phyloP scores from a whole-genome alignment of 192 early-diverging fungal species.

The Gryganskiella cystojenkinii region DNA sequence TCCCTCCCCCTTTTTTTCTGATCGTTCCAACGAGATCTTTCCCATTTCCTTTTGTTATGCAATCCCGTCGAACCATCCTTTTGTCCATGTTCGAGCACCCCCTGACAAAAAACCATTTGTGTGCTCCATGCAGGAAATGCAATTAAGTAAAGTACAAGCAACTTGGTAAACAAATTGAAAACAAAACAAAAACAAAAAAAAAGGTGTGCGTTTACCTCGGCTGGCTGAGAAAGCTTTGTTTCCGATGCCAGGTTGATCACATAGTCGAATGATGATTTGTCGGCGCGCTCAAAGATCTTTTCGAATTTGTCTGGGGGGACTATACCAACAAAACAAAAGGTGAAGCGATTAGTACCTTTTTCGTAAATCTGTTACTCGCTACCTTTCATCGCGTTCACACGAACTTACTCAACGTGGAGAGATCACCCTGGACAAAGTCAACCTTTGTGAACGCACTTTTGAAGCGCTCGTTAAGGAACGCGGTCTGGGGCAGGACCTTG shows the following conservation, averaged over 20 bases:
- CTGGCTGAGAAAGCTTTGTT: slow-evolving; percentile 87
- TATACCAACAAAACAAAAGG: background rate
- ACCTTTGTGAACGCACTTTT: slow-evolving; percentile 78
- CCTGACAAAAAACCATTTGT: background rate
- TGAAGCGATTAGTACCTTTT: background rate
- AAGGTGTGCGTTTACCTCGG: slow-evolving; percentile 77
- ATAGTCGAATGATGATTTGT: slow-evolving; percentile 82
- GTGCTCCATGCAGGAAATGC: background rate
- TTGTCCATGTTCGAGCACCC: background rate
- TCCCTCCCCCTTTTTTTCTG: background rate
- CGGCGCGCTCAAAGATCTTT: slow-evolving; percentile 74
- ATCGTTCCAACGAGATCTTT: background rate
- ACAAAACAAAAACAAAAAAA: background rate
- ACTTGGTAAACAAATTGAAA: no score
- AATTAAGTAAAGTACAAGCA: background rate
- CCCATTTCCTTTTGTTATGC: no score
- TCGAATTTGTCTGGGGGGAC: slow-evolving; percentile 71
- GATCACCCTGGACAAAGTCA: slow-evolving; percentile 82
- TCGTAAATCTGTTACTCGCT: no score
- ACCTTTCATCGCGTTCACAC: no score
- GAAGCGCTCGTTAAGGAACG: slow-evolving; percentile 71
- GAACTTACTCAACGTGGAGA: slow-evolving; percentile 75
- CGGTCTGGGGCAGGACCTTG: slow-evolving; percentile 83
- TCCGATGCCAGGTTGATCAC: slow-evolving; percentile 95
- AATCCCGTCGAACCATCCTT: background rate